Conservation (phyloP, 768 basidiomycete genomes). For the Tulasnella sp. region DNA sequence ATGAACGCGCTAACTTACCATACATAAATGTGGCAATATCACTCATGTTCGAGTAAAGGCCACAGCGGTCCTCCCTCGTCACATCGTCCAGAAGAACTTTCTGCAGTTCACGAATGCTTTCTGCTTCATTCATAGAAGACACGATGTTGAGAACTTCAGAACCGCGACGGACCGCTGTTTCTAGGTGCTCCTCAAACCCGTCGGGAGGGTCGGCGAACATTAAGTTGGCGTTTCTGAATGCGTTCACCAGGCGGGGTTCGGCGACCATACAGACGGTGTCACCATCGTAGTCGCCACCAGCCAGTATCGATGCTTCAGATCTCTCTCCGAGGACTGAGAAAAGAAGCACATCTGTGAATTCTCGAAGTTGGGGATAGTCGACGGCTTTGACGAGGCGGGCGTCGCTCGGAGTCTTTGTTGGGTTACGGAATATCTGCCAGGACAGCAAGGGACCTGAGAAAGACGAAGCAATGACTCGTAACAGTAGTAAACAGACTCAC, state of each 20-base stretch:
- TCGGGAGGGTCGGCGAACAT: conserved; percentile 55
- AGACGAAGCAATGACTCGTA: no score
- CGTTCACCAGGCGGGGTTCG: conserved; percentile 57
- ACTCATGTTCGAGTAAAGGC: conserved; percentile 57
- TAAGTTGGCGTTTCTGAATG: conserved; percentile 58
- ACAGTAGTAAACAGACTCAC: background rate
- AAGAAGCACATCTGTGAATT: conserved; percentile 37
- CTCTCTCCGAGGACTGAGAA: conserved; percentile 47
- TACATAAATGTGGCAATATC: conserved; percentile 56
- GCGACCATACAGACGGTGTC: conserved; percentile 52
- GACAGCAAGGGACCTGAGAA: background rate
- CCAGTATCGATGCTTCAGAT: conserved; percentile 63
- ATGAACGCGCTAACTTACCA: conserved; percentile 43
- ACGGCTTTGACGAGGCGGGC: conserved; percentile 30
- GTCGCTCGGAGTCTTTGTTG: conserved; percentile 19
- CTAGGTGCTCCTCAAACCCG: conserved; percentile 50
- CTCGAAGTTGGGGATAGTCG: conserved; percentile 14
- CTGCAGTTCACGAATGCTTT: conserved; percentile 49
- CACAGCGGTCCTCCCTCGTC: conserved; percentile 52
- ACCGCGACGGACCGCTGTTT: conserved; percentile 52
- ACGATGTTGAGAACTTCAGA: conserved; percentile 46
- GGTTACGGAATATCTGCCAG: conserved; percentile 29
- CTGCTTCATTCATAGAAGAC: conserved; percentile 41
- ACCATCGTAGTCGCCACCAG: conserved; percentile 70
- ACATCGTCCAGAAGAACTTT: conserved; percentile 56